Conservation (phyloP, 805 yeast species). For the Saccharomyces mikatae region DNA sequence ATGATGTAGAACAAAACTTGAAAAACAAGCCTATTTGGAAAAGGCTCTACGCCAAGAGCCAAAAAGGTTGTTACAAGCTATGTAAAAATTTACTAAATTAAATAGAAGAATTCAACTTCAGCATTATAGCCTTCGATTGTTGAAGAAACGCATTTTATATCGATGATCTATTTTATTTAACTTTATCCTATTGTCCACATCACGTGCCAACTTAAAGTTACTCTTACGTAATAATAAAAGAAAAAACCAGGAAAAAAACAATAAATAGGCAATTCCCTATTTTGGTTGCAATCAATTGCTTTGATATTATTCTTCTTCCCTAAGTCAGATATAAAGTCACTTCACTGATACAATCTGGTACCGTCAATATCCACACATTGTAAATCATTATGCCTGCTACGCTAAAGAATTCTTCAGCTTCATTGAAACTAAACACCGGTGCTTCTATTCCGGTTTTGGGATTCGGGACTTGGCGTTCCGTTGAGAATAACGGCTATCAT, state of each 20-base stretch:
- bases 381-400: slow-evolving; percentile 7
- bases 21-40: slow-evolving; percentile 26
- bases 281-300: not conserved
- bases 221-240: not conserved
- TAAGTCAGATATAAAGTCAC: not conserved
- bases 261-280: not conserved
- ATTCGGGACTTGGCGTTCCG: slow-evolving; percentile 65
- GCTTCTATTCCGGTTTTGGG: slow-evolving; percentile 57
- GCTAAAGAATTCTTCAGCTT: slow-evolving; percentile 14
- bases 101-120: not conserved
- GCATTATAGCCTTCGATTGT: not conserved
- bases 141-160: not conserved
- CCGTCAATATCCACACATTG: not conserved
- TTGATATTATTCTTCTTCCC: not conserved
- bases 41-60: slow-evolving; percentile 26
- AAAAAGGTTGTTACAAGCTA: slow-evolving; percentile 26
- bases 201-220: not conserved
- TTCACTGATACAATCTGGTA: not conserved
- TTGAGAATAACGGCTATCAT: slow-evolving; percentile 44
- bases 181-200: not conserved
- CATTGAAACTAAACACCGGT: slow-evolving; percentile 52
- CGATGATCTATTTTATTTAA: not conserved
- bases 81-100: slow-evolving; percentile 18
- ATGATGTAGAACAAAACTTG: slow-evolving; percentile 32
- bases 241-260: not conserved